These are phyloP conservation scores for Trichothecium roseum DNA, from an alignment of 2,329 filamentous ascomycete genomes.

Conservation along the genomic window DNA sequence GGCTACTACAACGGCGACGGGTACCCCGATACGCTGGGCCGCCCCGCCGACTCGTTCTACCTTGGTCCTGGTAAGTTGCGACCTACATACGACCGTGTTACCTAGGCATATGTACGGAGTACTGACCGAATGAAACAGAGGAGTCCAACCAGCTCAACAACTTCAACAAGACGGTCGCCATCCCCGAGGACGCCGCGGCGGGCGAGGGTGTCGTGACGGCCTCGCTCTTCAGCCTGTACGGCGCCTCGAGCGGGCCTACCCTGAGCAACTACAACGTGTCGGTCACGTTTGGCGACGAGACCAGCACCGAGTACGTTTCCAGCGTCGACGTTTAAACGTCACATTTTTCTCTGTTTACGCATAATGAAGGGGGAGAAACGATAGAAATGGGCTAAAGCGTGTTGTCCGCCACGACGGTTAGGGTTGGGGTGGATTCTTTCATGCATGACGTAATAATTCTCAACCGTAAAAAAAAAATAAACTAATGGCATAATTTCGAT, in stretches of 20 bases:
- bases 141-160: constrained; percentile 15
- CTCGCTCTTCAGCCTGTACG: constrained; percentile 16
- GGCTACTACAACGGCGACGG: constrained; percentile 19
- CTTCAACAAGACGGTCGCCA: constrained; percentile 14
- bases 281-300: constrained; percentile 13
- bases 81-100: too few relatives aligned
- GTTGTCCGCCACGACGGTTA: too few relatives aligned
- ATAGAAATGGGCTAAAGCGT: too few relatives aligned
- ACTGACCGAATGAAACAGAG: neutral
- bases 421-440: too few relatives aligned
- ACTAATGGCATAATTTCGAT: too few relatives aligned
- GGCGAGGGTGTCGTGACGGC: constrained; percentile 16
- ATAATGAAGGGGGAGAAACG: too few relatives aligned
- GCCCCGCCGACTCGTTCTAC: constrained; percentile 17
- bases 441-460: too few relatives aligned
- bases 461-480: too few relatives aligned
- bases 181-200: constrained; percentile 10
- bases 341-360: too few relatives aligned
- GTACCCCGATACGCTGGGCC: constrained; percentile 18
- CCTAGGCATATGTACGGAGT: too few relatives aligned
- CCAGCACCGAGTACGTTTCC: constrained; percentile 10
- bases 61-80: constrained; percentile 22
- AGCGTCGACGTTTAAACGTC: too few relatives aligned
- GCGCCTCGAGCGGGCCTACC: constrained; percentile 9
- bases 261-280: constrained; percentile 15